Base-by-base conservation (phyloP, 768 basidiomycete genomes). In the Boletus subparvulus region DNA sequence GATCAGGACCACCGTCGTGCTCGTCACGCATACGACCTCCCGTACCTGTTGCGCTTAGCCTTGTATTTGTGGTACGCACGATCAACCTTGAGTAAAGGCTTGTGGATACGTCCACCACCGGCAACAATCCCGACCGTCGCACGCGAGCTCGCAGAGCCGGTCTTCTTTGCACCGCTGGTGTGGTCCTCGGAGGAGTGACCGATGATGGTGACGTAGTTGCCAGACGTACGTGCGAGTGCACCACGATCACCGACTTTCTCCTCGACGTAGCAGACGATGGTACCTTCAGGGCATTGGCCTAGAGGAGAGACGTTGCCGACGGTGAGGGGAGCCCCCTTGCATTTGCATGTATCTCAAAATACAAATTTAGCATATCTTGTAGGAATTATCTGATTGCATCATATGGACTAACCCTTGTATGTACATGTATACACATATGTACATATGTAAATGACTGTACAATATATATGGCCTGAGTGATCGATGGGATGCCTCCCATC, bases 261-360 rank as follows among this genome's bases (percentile, higher is more conserved):
- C 80, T 99, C 97, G 56, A 99, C 88, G 79, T 98, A 98, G 87
- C 94, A 98, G 66, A 98, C 86, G 75, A 99, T 98, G 72, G 97
- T 99, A 80, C 97, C 97, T 78, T 99, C 97, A 39, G 97, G 97
- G 80, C 92, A 91, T 71, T 90, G 89, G 55, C 82, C 73, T 66
- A 99, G 91, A 66, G 97, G 97, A 71, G 98, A 86, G 72, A 98
- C 90, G 80, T 99, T 99, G 71, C 97, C 97, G 71, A 98, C 93
- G 62, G 87, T 80, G 70, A 99, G 88, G 48, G 88, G 75, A 49
- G 97, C 97, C 79, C 98, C 98, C 82, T 97, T 98, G 71, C 97
- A n/a, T n/a, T n/a, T n/a, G n/a, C n/a, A n/a, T n/a, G n/a, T n/a
- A n/a, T n/a, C n/a, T n/a, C n/a, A n/a, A n/a, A n/a, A n/a, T n/a